phyloP scores from a whole-genome alignment of 495 filamentous ascomycete genomes.

The Penicillium canariense region DNA sequence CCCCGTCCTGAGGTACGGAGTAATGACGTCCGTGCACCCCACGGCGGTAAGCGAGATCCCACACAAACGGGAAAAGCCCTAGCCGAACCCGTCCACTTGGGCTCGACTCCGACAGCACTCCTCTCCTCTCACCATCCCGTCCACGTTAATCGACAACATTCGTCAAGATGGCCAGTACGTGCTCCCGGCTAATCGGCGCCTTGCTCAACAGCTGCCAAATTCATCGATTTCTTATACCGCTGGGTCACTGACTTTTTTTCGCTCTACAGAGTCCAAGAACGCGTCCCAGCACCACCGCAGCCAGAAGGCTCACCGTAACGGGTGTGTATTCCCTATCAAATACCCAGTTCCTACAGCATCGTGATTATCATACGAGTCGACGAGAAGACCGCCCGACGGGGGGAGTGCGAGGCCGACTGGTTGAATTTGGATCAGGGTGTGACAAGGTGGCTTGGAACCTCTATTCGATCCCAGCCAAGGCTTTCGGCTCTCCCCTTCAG shows the following conservation, averaged over 20 bases:
- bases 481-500: not conserved
- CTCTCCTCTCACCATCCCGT: slow-evolving; percentile 30
- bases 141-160: slow-evolving; percentile 43
- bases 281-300: slow-evolving; percentile 96
- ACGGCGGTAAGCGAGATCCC: slow-evolving; percentile 49
- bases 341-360: not conserved
- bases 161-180: slow-evolving; percentile 56
- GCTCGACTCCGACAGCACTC: slow-evolving; percentile 23
- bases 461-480: not conserved
- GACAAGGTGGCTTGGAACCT: slow-evolving; percentile 6
- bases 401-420: not conserved
- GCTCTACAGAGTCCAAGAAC: slow-evolving; percentile 88
- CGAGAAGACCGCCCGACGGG: not conserved
- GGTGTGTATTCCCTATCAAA: slow-evolving; percentile 57
- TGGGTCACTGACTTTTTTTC: slow-evolving; percentile 29
- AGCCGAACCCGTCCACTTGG: slow-evolving; percentile 34
- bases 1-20: not conserved
- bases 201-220: slow-evolving; percentile 2
- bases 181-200: slow-evolving; percentile 2
- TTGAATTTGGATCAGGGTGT: not conserved
- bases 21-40: slow-evolving; percentile 26
- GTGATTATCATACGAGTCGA: not conserved
- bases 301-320: slow-evolving; percentile 97
- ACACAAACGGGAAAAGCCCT: slow-evolving; percentile 45
- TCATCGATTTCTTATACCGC: not conserved